Evolutionary conservation across 305 asterid species (phyloP).

Genomic region (Fraxinus velutina): DNA sequence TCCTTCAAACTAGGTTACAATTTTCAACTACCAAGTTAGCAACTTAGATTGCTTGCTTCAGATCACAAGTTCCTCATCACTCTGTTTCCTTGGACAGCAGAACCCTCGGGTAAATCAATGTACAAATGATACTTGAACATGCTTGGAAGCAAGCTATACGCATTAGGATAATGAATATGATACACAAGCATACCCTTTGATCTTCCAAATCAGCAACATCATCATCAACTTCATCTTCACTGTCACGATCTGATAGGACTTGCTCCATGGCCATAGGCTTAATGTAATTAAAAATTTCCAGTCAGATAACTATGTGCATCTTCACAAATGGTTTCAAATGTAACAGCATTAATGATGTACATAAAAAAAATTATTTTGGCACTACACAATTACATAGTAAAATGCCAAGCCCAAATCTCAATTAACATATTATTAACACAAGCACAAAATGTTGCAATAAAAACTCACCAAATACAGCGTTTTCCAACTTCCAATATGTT

Average conservation of each 20-base stretch:
- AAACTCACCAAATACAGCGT: conserved; percentile 8
- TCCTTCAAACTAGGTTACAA: neutral
- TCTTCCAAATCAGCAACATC: conserved; percentile 99
- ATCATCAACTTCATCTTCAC: conserved; percentile 99
- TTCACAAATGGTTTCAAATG: conserved; percentile 7
- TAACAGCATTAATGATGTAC: neutral
- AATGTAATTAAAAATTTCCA: conserved; percentile 22
- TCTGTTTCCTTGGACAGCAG: conserved; percentile 17
- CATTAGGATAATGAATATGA: neutral
- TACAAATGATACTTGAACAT: conserved; percentile 11
- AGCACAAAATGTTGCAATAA: neutral
- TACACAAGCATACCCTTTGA: conserved; percentile 68
- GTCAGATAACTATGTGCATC: conserved; percentile 23
- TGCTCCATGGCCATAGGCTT: conserved; percentile 98
- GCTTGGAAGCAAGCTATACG: conserved; percentile 13
- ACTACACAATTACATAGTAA: neutral
- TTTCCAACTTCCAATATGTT: neutral
- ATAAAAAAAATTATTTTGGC: neutral
- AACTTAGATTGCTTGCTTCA: neutral
- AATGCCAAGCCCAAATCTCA: conserved; percentile 17
- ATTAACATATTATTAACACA: neutral
- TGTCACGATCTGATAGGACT: conserved; percentile 88
- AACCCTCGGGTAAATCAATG: conserved; percentile 18
- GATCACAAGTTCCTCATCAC: conserved; percentile 5
- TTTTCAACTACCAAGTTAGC: neutral